Evolutionary conservation across 768 basidiomycete genomes (phyloP), one percentile per base, ranked within the genome.

Genomic region (Austroboletus eburneus): DNA sequence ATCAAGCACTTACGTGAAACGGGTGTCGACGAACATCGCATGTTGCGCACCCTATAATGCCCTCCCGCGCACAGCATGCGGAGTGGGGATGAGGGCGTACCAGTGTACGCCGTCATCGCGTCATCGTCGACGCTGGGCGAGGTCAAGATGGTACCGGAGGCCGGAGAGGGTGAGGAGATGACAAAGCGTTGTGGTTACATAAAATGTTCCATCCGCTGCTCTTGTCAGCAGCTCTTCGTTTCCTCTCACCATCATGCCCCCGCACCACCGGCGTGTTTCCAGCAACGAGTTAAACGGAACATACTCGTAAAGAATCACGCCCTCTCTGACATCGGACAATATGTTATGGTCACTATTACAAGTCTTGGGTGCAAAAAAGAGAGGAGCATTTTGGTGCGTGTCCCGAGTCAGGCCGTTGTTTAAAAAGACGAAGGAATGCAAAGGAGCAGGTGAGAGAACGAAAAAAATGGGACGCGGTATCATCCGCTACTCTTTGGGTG

Each of bases 111-210:
- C 6, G 25, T 27, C 6, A 27, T 10, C 25, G 10, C 25, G n/a
- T n/a, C n/a, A n/a, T n/a, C n/a, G n/a, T n/a, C n/a, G n/a, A n/a
- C n/a, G n/a, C n/a, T n/a, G n/a, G n/a, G n/a, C n/a, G n/a, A 27
- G 10, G 10, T 27, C 25, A 27, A 10, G 25, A 27, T 27, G 25
- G 27, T 27, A 27, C 27, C 5, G 7, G 27, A 27, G 7, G 27
- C 27, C 27, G 27, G 12, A 5, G 27, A 12, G 30, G 30, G 29
- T 44, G 40, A 55, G 50, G 47, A 47, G 63, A 64, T 65, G 63
- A 65, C 63, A 65, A 65, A 65, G 63, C 63, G 50, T 53, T 34
- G 46, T 61, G 63, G 63, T 65, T 65, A 65, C 63, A 65, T 65
- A 65, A 65, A 65, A 58, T 42, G 65, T 57, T 52, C 54, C 44